Evolutionary conservation across 2,329 filamentous ascomycete species (phyloP).

Genomic region (Basipetospora chlamydospora): DNA sequence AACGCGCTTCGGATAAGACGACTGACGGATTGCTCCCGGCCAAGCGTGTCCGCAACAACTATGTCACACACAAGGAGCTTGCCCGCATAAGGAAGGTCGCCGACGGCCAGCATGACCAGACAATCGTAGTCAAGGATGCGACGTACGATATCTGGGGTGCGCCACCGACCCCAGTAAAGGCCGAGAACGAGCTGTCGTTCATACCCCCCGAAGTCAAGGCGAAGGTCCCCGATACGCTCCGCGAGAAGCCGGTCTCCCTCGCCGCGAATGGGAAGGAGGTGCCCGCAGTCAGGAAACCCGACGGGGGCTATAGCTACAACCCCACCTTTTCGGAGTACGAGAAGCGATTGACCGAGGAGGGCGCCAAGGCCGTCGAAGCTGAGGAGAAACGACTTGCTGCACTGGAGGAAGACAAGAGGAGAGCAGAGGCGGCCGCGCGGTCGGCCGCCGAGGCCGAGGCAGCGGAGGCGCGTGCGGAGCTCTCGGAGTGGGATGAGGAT

Average conservation of each 20-base stretch:
- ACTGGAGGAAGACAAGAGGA: constrained; percentile 51
- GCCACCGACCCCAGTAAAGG: constrained; percentile 16
- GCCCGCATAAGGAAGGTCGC: constrained; percentile 64
- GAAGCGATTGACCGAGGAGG: constrained; percentile 56
- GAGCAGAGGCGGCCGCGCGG: constrained; percentile 49
- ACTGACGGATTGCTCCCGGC: constrained; percentile 57
- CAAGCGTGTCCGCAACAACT: constrained; percentile 66
- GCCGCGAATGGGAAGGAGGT: constrained; percentile 68
- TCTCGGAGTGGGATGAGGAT: constrained; percentile 69
- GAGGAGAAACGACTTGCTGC: constrained; percentile 61
- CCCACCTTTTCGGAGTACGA: constrained; percentile 79
- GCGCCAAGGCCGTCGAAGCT: constrained; percentile 61
- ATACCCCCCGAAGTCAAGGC: constrained; percentile 50
- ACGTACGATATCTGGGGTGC: constrained; percentile 68
- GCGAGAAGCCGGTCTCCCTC: constrained; percentile 64
- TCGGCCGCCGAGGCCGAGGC: constrained; percentile 65
- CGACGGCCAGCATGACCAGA: constrained; percentile 49
- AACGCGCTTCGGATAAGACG: constrained; percentile 56
- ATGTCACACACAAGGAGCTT: constrained; percentile 76
- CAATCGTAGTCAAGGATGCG: constrained; percentile 42
- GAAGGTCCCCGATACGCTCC: constrained; percentile 61
- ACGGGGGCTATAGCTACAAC: constrained; percentile 83
- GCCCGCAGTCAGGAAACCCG: constrained; percentile 64
- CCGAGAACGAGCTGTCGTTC: constrained; percentile 30
- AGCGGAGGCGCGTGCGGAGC: constrained; percentile 48